Conservation (phyloP, 2,329 filamentous ascomycete genomes). For the Aureobasidium namibiae region DNA sequence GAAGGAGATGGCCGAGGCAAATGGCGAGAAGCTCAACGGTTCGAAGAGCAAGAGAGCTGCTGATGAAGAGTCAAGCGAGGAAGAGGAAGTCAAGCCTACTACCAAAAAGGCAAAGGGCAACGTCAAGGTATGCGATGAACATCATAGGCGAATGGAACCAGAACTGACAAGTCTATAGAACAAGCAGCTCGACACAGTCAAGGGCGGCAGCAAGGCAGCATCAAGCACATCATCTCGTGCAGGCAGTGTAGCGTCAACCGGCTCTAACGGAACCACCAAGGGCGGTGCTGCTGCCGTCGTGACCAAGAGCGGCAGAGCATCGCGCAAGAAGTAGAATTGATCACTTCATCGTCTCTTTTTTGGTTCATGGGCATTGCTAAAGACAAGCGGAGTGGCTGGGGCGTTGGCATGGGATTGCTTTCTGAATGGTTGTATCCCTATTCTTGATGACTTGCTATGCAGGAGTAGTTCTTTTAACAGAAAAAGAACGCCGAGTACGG, state of each 20-base stretch:
- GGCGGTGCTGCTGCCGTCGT: conserved; percentile 25
- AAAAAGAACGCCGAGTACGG: not conserved
- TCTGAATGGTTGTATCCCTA: not conserved
- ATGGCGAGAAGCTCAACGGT: conserved; percentile 44
- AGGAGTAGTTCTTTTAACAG: not conserved
- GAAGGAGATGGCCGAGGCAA: conserved; percentile 71
- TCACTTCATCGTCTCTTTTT: not conserved
- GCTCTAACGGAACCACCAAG: conserved; percentile 40
- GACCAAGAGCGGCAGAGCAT: conserved; percentile 9
- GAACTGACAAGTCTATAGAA: conserved; percentile 51
- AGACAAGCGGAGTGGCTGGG: not conserved
- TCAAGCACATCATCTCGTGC: conserved; percentile 75
- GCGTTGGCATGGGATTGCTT: not conserved
- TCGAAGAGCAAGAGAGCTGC: conserved; percentile 65
- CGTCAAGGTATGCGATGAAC: conserved; percentile 57
- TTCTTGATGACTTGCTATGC: conserved; percentile 6
- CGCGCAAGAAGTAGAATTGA: conserved; percentile 9
- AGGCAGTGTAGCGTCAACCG: conserved; percentile 75
- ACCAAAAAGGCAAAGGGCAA: conserved; percentile 93
- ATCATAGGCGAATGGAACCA: not conserved
- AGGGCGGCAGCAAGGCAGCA: conserved; percentile 63
- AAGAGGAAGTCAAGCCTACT: conserved; percentile 73
- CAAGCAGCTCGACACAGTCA: conserved; percentile 84
- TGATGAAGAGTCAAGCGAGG: conserved; percentile 70
- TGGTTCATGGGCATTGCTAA: not conserved